These are phyloP conservation scores for Geotrichum reessii DNA, from an alignment of 1,139 yeast genomes.

Conservation along the genomic window DNA sequence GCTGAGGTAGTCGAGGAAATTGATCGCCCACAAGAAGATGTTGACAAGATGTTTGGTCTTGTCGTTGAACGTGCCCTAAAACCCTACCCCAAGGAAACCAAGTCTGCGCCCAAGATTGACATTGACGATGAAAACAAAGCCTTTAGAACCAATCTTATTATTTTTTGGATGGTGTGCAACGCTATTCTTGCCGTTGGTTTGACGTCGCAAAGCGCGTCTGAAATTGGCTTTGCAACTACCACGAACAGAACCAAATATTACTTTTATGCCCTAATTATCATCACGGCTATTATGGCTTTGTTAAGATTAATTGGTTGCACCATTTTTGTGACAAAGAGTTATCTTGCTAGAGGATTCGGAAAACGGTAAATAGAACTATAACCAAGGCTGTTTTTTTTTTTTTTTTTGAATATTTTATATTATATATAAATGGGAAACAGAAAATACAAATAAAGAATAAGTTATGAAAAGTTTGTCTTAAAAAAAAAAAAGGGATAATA, in stretches of 20 bases:
- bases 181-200: slow-evolving; percentile 67
- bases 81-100: slow-evolving; percentile 39
- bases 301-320: slow-evolving; percentile 67
- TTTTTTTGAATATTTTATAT: too few relatives aligned
- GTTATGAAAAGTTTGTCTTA: too few relatives aligned
- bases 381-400: too few relatives aligned
- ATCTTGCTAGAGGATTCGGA: slow-evolving; percentile 25
- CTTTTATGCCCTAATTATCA: slow-evolving; percentile 70
- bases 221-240: slow-evolving; percentile 35
- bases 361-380: slow-evolving; percentile 1
- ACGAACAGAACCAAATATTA: slow-evolving; percentile 47
- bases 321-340: slow-evolving; percentile 48
- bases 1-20: slow-evolving; percentile 66
- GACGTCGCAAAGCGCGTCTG: slow-evolving; percentile 32
- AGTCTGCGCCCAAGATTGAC: slow-evolving; percentile 22
- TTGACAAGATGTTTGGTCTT: slow-evolving; percentile 45
- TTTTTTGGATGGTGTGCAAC: slow-evolving; percentile 74
- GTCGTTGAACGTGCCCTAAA: slow-evolving; percentile 42
- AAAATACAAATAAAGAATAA: too few relatives aligned
- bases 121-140: slow-evolving; percentile 56
- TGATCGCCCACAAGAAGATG: slow-evolving; percentile 65
- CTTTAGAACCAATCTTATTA: slow-evolving; percentile 75
- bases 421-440: too few relatives aligned
- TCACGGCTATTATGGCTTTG: slow-evolving; percentile 73
- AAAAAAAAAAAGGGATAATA: too few relatives aligned